phyloP scores from a whole-genome alignment of 2,329 filamentous ascomycete species.

The Pseudomassariella vexata region DNA sequence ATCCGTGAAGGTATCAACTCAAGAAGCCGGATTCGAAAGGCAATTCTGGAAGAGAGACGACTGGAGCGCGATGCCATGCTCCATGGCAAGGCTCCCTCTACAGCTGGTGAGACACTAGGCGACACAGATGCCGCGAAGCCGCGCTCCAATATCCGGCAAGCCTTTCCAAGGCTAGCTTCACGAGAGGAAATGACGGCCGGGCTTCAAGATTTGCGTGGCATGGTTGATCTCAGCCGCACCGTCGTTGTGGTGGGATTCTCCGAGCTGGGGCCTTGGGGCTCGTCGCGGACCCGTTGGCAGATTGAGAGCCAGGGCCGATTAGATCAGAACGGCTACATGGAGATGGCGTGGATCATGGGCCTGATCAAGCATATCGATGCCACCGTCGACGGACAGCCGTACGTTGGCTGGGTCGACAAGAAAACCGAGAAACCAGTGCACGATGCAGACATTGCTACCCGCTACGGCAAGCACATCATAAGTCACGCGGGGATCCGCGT shows the following conservation, averaged over 20 bases:
- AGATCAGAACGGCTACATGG: slow-evolving; percentile 63
- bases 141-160: slow-evolving; percentile 1
- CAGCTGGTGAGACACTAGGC: too few species aligned
- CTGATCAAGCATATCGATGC: slow-evolving; percentile 67
- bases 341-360: slow-evolving; percentile 72
- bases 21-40: slow-evolving; percentile 14
- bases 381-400: slow-evolving; percentile 58
- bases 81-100: too few species aligned
- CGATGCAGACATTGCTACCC: slow-evolving; percentile 23
- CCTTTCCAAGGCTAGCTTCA: background rate
- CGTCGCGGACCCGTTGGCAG: slow-evolving; percentile 66
- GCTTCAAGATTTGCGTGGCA: slow-evolving; percentile 17
- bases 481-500: slow-evolving; percentile 27
- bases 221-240: slow-evolving; percentile 29
- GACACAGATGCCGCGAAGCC: too few species aligned
- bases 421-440: slow-evolving; percentile 18
- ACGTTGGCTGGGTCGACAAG: slow-evolving; percentile 49
- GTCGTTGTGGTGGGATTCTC: slow-evolving; percentile 33
- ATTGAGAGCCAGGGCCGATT: slow-evolving; percentile 65
- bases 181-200: slow-evolving; percentile 9
- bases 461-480: slow-evolving; percentile 24
- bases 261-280: slow-evolving; percentile 55
- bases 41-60: too few species aligned
- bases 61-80: slow-evolving; percentile 9
- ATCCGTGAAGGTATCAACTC: slow-evolving; percentile 14